These are phyloP conservation scores for Termitomyces titanicus DNA, from an alignment of 768 basidiomycete genomes.

Conservation along the genomic window DNA sequence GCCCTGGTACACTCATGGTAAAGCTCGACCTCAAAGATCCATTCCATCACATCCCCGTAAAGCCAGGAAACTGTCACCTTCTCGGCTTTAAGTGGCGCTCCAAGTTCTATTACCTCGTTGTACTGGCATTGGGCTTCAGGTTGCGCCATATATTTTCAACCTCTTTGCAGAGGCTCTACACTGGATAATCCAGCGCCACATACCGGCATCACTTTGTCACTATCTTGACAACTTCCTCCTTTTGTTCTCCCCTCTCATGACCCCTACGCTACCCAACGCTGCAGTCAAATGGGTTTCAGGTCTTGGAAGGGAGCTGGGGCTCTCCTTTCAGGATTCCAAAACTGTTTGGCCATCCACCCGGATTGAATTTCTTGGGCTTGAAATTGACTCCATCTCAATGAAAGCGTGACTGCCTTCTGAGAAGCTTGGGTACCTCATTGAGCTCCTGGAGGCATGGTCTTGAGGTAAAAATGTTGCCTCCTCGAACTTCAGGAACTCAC, in stretches of 20 bases:
- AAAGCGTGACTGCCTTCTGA: constrained; percentile 29
- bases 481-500: too few species aligned
- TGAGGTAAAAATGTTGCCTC: constrained; percentile 16
- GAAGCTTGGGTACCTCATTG: constrained; percentile 23
- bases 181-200: constrained; percentile 31
- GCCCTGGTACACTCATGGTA: constrained; percentile 25
- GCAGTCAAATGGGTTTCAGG: too few species aligned
- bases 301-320: too few species aligned
- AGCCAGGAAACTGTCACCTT: constrained; percentile 25
- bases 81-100: constrained; percentile 33
- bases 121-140: too few species aligned
- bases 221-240: background rate
- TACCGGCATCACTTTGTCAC: constrained; percentile 13
- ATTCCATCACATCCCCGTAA: constrained; percentile 33
- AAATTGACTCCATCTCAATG: constrained; percentile 21
- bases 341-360: constrained; percentile 18
- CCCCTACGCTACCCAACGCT: constrained; percentile 13
- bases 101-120: too few species aligned
- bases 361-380: constrained; percentile 25
- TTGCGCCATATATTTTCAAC: too few species aligned
- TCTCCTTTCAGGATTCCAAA: too few species aligned
- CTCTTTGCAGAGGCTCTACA: too few species aligned
- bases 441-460: constrained; percentile 21
- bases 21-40: constrained; percentile 36
- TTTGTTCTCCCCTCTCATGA: background rate